phyloP scores from a whole-genome alignment of 2,329 filamentous ascomycete species.

The Cryphonectria naterciae region DNA sequence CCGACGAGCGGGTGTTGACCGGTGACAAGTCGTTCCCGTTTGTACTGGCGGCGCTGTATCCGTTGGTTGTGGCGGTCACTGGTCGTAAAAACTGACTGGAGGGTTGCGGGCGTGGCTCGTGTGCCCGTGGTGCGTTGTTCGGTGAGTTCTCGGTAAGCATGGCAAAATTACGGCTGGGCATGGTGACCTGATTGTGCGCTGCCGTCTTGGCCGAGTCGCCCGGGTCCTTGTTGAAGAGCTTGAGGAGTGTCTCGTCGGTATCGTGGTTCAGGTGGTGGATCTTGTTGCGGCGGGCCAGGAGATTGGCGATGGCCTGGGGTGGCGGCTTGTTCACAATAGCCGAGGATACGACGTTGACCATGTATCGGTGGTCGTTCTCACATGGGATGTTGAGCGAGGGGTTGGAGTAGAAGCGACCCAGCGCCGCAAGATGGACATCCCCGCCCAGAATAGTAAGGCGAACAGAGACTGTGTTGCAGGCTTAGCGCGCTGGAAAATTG shows the following conservation, averaged over 20 bases:
- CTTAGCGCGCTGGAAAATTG: not conserved
- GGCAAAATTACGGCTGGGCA: slow-evolving; percentile 92
- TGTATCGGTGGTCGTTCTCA: slow-evolving; percentile 88
- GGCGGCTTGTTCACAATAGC: slow-evolving; percentile 96
- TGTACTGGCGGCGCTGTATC: slow-evolving; percentile 13
- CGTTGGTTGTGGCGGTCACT: slow-evolving; percentile 24
- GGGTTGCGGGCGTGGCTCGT: slow-evolving; percentile 13
- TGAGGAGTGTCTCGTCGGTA: slow-evolving; percentile 91
- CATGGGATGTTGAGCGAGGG: slow-evolving; percentile 76
- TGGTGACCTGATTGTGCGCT: slow-evolving; percentile 80
- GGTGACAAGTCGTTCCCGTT: slow-evolving; percentile 18
- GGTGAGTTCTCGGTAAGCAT: slow-evolving; percentile 87
- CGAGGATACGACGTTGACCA: slow-evolving; percentile 91
- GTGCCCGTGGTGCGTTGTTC: slow-evolving; percentile 41
- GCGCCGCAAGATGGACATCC: slow-evolving; percentile 88
- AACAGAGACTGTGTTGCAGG: slow-evolving; percentile 60
- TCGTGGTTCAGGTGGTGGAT: slow-evolving; percentile 69
- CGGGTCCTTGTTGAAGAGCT: slow-evolving; percentile 90
- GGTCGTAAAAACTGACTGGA: slow-evolving; percentile 13
- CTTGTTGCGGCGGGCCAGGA: slow-evolving; percentile 88
- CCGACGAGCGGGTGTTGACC: slow-evolving; percentile 17
- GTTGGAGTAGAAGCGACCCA: slow-evolving; percentile 94
- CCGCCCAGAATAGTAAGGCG: slow-evolving; percentile 91
- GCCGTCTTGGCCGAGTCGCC: slow-evolving; percentile 76
- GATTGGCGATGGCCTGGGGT: slow-evolving; percentile 83